A percentile compares a stretch with the other conserved stretches of the same genome.
phyloP scores from a whole-genome alignment of 176 grass and related monocot species.

The Dactylis glomerata region DNA sequence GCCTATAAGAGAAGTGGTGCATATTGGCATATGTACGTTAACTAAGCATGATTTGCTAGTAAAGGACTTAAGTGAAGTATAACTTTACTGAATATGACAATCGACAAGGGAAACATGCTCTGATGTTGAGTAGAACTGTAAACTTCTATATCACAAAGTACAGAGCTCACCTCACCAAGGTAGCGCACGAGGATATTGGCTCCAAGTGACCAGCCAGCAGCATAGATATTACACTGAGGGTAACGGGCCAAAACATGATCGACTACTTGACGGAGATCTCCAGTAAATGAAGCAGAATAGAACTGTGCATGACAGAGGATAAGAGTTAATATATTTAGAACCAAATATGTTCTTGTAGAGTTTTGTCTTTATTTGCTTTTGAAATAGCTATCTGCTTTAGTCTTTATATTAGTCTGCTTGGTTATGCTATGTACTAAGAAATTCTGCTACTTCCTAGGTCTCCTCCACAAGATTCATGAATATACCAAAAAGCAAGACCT shows the following conservation, averaged over 20 bases:
- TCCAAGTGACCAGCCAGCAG: constrained; percentile 90
- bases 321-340: constrained; percentile 12
- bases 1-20: not conserved
- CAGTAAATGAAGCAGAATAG: constrained; percentile 96
- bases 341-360: not conserved
- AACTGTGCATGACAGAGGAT: constrained; percentile 54
- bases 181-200: constrained; percentile 99
- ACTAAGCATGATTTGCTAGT: not conserved
- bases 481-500: not conserved
- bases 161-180: constrained; percentile 69
- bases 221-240: constrained; percentile 75
- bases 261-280: constrained; percentile 73
- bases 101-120: not conserved
- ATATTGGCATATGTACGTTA: constrained; percentile 9
- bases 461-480: not conserved
- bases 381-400: not conserved
- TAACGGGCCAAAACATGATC: constrained; percentile 55
- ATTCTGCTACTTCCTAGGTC: not conserved
- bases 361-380: not conserved
- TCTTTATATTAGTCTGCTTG: not conserved
- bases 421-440: not conserved
- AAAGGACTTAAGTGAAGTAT: not conserved
- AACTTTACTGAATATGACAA: not conserved
- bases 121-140: not conserved
- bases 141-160: not conserved